Percentiles rank a stretch among this genome's conserved stretches.
Evolutionary conservation across 345 rosid genomes (phyloP).

Genomic region (Melaleuca quinquenervia): DNA sequence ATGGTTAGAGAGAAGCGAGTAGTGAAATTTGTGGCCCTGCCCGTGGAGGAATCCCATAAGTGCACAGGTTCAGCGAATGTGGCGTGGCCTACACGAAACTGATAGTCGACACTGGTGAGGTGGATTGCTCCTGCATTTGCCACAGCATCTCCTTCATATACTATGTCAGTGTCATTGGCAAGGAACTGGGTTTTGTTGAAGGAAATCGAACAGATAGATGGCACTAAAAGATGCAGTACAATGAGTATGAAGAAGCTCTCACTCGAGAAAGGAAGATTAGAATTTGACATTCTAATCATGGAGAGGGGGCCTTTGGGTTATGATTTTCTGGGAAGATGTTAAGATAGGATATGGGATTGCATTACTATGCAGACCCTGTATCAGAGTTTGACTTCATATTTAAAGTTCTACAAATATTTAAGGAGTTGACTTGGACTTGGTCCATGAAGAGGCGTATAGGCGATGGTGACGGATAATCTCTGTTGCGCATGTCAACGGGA

Average conservation of each 20-base stretch:
- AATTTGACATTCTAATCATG: neutral
- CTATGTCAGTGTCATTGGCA: neutral
- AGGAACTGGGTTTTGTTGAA: neutral
- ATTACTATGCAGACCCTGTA: neutral
- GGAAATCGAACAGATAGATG: neutral
- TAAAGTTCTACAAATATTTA: neutral
- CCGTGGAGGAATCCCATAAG: neutral
- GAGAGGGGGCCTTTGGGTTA: neutral
- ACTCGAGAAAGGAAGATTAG: neutral
- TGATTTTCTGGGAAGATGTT: neutral
- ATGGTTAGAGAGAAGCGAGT: constrained; percentile 2
- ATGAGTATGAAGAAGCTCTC: neutral
- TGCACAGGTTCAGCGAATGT: neutral
- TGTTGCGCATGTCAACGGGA: neutral
- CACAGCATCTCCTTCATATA: neutral
- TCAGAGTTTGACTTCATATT: neutral
- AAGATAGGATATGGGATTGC: neutral
- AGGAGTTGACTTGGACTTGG: neutral
- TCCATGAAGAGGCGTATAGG: neutral
- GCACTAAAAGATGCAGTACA: neutral
- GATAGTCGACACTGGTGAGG: neutral
- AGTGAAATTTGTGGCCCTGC: neutral
- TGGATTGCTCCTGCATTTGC: neutral
- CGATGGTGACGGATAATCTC: neutral
- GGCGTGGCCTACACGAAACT: neutral